Percentiles rank a stretch among this genome's conserved stretches.
These are phyloP conservation scores for Cyclocybe aegerita DNA, from an alignment of 768 basidiomycete species.

Conservation along the genomic window DNA sequence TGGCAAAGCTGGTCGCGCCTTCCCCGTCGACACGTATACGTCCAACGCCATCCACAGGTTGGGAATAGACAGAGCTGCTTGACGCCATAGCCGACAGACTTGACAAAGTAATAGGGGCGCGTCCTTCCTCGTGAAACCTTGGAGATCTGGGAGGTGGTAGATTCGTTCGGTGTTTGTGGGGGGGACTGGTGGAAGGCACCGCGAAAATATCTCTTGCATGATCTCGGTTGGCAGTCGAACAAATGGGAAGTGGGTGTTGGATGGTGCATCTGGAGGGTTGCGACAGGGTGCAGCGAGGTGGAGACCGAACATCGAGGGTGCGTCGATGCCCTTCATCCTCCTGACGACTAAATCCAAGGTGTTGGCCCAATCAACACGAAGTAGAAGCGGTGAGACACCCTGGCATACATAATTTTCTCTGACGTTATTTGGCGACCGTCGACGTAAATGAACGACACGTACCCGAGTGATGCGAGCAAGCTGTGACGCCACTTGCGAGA, in stretches of 20 bases:
- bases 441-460: not conserved
- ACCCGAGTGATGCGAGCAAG: not conserved
- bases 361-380: not conserved
- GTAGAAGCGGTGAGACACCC: not conserved
- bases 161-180: constrained; percentile 6
- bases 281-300: too few relatives aligned
- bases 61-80: constrained; percentile 34
- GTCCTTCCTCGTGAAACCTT: constrained; percentile 13
- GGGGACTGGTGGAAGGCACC: constrained; percentile 19
- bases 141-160: constrained; percentile 8
- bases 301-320: too few relatives aligned
- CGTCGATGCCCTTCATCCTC: too few relatives aligned
- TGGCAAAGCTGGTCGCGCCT: constrained; percentile 26
- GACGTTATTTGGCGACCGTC: not conserved
- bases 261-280: too few relatives aligned
- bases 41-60: constrained; percentile 38
- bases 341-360: too few relatives aligned
- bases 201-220: constrained; percentile 30
- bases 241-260: constrained; percentile 1
- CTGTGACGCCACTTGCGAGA: not conserved
- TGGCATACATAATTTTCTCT: not conserved
- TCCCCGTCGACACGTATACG: constrained; percentile 28
- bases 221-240: constrained; percentile 24
- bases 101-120: constrained; percentile 37
- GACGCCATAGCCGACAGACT: constrained; percentile 43